phyloP scores from a whole-genome alignment of 305 asterid genomes.

The Fraxinus greggii region DNA sequence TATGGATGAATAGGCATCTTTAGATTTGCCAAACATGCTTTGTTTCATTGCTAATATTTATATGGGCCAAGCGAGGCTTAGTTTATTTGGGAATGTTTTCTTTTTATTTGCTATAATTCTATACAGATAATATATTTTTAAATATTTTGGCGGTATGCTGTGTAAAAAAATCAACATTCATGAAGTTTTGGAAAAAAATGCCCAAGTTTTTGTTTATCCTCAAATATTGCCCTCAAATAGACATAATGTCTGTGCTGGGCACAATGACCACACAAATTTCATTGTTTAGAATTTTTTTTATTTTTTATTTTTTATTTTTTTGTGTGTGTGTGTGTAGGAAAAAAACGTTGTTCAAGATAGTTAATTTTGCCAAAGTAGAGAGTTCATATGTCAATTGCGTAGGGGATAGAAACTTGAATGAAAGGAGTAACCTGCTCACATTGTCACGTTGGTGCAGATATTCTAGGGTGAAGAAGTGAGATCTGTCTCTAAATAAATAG shows the following conservation, averaged over 20 bases:
- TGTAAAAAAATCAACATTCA: neutral
- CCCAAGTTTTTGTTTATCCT: neutral
- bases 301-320: neutral
- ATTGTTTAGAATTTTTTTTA: neutral
- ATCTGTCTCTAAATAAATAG: neutral
- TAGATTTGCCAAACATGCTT: neutral
- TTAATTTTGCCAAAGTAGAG: neutral
- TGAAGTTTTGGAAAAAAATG: neutral
- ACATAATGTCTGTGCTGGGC: neutral
- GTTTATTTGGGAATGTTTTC: neutral
- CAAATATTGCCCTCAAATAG: neutral
- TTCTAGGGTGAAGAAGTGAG: neutral
- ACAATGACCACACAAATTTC: neutral
- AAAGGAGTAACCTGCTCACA: neutral
- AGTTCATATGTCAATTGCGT: neutral
- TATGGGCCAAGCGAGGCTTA: neutral
- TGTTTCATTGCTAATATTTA: neutral
- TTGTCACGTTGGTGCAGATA: neutral
- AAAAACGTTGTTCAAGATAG: neutral
- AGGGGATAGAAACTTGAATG: neutral
- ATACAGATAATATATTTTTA: neutral
- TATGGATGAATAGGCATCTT: neutral
- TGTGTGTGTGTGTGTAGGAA: neutral
- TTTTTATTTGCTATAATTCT: neutral
- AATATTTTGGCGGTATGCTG: neutral